phyloP scores from a whole-genome alignment of 177 flowering plant genomes.

The Tripterygium wilfordii region DNA sequence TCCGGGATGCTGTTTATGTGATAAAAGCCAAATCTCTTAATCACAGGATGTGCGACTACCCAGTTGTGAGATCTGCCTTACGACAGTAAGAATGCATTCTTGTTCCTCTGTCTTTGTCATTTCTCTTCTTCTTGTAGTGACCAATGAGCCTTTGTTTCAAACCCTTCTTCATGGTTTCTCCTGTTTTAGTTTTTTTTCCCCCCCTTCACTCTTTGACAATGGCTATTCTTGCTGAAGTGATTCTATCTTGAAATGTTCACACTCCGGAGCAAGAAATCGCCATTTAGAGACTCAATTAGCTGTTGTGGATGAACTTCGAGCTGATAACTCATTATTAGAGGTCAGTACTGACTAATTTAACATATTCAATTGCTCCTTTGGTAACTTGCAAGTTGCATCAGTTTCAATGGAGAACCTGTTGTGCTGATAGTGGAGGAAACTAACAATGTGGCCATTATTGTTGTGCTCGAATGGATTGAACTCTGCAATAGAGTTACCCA shows the following conservation, averaged over 20 bases:
- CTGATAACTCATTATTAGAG: slow-evolving; percentile 21
- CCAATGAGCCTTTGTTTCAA: background rate
- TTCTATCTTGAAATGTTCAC: slow-evolving; percentile 16
- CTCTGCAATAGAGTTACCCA: background rate
- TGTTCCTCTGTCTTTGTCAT: background rate
- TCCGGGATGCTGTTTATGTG: slow-evolving; percentile 8
- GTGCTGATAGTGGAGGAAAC: too few species aligned
- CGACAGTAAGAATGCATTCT: slow-evolving; percentile 21
- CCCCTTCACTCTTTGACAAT: too few species aligned
- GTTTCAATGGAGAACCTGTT: background rate
- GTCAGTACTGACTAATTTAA: slow-evolving; percentile 15
- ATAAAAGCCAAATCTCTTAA: slow-evolving; percentile 13
- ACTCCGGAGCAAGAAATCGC: slow-evolving; percentile 11
- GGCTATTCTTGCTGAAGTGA: background rate
- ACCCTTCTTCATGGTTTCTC: background rate
- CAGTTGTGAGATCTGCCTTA: slow-evolving; percentile 16
- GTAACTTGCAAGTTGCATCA: background rate
- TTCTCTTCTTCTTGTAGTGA: background rate
- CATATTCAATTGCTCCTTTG: background rate
- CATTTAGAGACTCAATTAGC: slow-evolving; percentile 13
- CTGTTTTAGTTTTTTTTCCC: background rate
- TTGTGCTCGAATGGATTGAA: background rate
- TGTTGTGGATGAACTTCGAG: slow-evolving; percentile 8
- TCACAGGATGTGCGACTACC: slow-evolving; percentile 35
- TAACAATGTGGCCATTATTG: background rate